Percentiles rank a stretch among this genome's conserved stretches.
phyloP scores from a whole-genome alignment of 306 rosid species.

The Cucurbita ficifolia region DNA sequence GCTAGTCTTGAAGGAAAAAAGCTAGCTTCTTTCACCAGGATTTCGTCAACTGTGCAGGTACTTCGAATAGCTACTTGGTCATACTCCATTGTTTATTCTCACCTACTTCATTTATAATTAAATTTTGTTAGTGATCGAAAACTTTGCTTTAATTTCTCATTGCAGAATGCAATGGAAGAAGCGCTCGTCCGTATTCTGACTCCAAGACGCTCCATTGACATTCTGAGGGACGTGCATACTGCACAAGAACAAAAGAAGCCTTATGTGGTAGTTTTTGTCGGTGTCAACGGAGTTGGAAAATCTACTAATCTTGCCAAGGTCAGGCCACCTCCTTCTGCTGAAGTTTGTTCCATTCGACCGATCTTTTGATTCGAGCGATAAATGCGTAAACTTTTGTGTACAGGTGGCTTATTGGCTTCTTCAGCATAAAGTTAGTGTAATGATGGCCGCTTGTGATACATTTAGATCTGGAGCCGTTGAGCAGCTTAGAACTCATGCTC shows the following conservation, averaged over 20 bases:
- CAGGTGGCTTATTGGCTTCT: constrained; percentile 99
- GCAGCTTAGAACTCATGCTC: constrained; percentile 98
- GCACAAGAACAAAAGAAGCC: constrained; percentile 95
- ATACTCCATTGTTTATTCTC: not conserved
- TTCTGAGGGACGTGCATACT: constrained; percentile 84
- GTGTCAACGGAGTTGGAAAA: constrained; percentile 97
- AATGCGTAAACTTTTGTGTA: not conserved
- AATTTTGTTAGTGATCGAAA: not conserved
- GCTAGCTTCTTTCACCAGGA: constrained; percentile 82
- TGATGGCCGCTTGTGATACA: constrained; percentile 99
- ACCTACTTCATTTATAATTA: not conserved
- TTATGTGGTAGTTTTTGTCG: constrained; percentile 91
- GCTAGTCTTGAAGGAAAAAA: constrained; percentile 97
- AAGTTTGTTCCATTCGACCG: not conserved
- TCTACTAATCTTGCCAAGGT: constrained; percentile 98
- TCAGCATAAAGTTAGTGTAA: constrained; percentile 71
- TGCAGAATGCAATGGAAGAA: constrained; percentile 90
- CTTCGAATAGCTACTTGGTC: constrained; percentile 1
- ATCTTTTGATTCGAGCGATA: constrained; percentile 10
- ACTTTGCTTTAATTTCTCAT: not conserved
- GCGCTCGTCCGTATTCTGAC: constrained; percentile 91
- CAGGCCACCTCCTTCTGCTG: constrained; percentile 2
- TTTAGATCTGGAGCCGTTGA: constrained; percentile 99
- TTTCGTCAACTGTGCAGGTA: constrained; percentile 95
- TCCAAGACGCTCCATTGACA: constrained; percentile 88